Evolutionary conservation across 345 rosid genomes (phyloP), one percentile per base, ranked within the genome.

Genomic region (Lepidium sativum): DNA sequence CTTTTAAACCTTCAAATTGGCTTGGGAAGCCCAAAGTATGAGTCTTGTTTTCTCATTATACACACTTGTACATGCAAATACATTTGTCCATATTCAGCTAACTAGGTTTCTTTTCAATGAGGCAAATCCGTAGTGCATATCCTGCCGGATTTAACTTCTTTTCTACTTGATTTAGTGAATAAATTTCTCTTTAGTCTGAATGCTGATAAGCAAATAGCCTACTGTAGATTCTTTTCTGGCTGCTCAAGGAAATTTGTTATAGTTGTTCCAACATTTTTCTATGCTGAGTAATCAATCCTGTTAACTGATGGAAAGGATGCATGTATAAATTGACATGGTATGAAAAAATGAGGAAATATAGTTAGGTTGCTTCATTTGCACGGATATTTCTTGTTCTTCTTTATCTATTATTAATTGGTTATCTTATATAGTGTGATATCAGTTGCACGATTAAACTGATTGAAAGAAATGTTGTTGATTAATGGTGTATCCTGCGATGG

Each of bases 1-100:
- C 97, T 40, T 95, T 95, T 77, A 85, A 81, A 77, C 99, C 97
- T 45, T 73, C 83, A 3, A 84, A 90, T 79, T 95, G 97, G 99
- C 80, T 77, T 62, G 96, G 88, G 38, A 95, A 86, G 71, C 95
- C 97, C 48, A 90, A 94, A 91, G 99, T 92, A 69, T 64, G 62
- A 11, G 1, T 34, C 53, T 57, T 1, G 1, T 20, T 58, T 20
- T 32, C 56, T 39, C 64, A 0, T 68, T 54, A 1, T 57, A 2
- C 35, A 32, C 55, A 13, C 9, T 62, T 71, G 7, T n/a, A 45
- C 7, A 4, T 69, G 25, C 23, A 2, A 35, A 2, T 67, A 4
- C 23, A 9, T 44, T 32, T 43, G 5, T 38, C 34, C 31, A 44
- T 10, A n/a, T 32, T 61, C 9, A 17, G n/a, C 52, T 21, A 76